Conservation (phyloP, 345 rosid genomes). For the Viola odorata region DNA sequence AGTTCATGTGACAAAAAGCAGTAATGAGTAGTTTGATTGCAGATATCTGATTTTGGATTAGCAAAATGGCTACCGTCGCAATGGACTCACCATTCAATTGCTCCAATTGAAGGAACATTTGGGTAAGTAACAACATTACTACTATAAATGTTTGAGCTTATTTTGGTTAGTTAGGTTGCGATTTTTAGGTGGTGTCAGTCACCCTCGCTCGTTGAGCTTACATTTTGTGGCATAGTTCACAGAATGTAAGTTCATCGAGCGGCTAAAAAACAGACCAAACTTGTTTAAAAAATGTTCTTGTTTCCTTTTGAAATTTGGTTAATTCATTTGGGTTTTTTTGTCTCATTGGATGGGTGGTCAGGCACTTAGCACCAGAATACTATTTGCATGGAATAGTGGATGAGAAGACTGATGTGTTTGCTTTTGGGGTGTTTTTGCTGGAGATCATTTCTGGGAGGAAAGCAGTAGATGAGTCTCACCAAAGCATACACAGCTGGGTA, state of each 20-base stretch:
- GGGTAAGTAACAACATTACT: conserved; percentile 40
- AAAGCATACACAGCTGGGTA: conserved; percentile 93
- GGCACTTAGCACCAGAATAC: conserved; percentile 97
- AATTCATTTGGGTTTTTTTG: no score
- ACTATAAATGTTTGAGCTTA: no score
- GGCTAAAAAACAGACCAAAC: no score
- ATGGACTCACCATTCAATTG: conserved; percentile 97
- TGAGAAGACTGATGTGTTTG: conserved; percentile 96
- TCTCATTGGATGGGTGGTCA: conserved; percentile 7
- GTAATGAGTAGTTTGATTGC: not conserved
- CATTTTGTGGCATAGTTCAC: no score
- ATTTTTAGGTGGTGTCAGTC: no score
- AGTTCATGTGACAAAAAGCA: no score
- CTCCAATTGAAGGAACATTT: conserved; percentile 97
- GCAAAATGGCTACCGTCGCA: conserved; percentile 99
- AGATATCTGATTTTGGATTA: conserved; percentile 95
- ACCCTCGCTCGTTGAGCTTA: no score
- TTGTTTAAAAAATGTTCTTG: no score
- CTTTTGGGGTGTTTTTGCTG: conserved; percentile 84
- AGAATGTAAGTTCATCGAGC: no score
- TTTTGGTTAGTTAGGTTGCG: no score
- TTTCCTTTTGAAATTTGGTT: no score
- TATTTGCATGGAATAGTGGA: conserved; percentile 94
- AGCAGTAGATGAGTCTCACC: conserved; percentile 86
- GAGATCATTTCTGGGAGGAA: conserved; percentile 85